Conservation (phyloP, 2,329 filamentous ascomycete species). For the Endocalyx cinctus region DNA sequence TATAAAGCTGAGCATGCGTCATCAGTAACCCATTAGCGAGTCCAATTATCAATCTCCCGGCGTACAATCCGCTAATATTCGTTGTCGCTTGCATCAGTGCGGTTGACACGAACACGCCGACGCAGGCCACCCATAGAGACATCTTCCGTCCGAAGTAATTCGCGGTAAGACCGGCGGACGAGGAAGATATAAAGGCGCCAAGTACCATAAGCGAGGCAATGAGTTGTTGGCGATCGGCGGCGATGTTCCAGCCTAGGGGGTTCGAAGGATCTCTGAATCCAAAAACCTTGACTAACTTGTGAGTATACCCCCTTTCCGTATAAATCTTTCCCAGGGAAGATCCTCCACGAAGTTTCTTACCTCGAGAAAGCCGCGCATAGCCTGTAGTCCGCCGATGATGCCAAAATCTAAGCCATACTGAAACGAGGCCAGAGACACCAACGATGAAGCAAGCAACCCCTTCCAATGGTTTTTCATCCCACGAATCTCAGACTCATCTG, state of each 20-base stretch:
- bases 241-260: conserved; percentile 24
- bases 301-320: too few relatives aligned
- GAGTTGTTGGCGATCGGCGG: conserved; percentile 39
- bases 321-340: too few relatives aligned
- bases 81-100: conserved; percentile 47
- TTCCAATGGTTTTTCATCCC: conserved; percentile 23
- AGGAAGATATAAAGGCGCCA: conserved; percentile 41
- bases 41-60: conserved; percentile 43
- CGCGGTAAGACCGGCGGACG: conserved; percentile 35
- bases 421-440: conserved; percentile 27
- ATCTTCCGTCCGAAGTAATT: conserved; percentile 29
- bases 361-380: conserved; percentile 28
- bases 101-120: conserved; percentile 35
- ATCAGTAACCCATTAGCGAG: conserved; percentile 33
- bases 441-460: conserved; percentile 17
- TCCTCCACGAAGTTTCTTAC: conserved; percentile 16
- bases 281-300: too few relatives aligned
- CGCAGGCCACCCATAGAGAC: conserved; percentile 35
- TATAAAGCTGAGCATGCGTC: conserved; percentile 31
- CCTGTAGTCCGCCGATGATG: conserved; percentile 27
- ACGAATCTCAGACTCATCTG: too few relatives aligned
- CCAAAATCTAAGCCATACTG: conserved; percentile 30
- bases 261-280: conserved; percentile 18
- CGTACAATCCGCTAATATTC: conserved; percentile 42
- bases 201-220: conserved; percentile 45